Base-by-base conservation (phyloP, 176 grass and related monocot species). In the Avena sativa region DNA sequence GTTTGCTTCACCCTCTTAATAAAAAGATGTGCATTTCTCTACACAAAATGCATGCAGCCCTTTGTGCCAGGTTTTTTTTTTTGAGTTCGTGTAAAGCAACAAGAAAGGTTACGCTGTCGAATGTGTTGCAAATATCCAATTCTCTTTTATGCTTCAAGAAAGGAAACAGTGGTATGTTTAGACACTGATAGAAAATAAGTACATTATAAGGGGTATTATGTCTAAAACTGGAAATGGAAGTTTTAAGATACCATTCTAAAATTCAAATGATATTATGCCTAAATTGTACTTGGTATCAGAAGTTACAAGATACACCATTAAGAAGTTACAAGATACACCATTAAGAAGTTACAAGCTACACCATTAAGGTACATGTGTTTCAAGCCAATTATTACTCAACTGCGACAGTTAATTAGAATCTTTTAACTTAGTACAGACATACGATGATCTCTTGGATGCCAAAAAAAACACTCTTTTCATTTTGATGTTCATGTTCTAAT, bases 11-110 rank as follows among this genome's bases (percentile, higher is more conserved):
- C 34, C 52, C 52, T 55, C 15, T 55, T 58, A 57, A 58, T 58
- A 17, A 58, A 47, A 47, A 47, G 44, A 47, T 47, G 44, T 47
- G 44, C 44, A 47, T 47, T 47, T 47, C 5, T 47, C 6, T 47
- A 9, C 44, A 47, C 44, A 51, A 51, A 51, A 51, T 51, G 62
- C 62, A 38, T 71, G 66, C 0, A 23, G 9, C 4, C 21, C 51
- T 86, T 83, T 26, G 36, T 26, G 9, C 66, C 34, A 30, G 26
- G 1, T 36, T 36, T 36, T 26, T 21, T 50, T 74, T 60, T 71
- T 47, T 9, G 20, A 10, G 64, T 86, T 71, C 2, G 65, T 86
- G 50, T 70, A 68, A 86, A 57, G n/a, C 5, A 48, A 70, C 17
- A 73, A 43, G 20, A 83, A 83, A 59, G n/a, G 9, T 8, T 48